phyloP scores from a whole-genome alignment of 257 asterid species.

The Gentiana macrophylla region DNA sequence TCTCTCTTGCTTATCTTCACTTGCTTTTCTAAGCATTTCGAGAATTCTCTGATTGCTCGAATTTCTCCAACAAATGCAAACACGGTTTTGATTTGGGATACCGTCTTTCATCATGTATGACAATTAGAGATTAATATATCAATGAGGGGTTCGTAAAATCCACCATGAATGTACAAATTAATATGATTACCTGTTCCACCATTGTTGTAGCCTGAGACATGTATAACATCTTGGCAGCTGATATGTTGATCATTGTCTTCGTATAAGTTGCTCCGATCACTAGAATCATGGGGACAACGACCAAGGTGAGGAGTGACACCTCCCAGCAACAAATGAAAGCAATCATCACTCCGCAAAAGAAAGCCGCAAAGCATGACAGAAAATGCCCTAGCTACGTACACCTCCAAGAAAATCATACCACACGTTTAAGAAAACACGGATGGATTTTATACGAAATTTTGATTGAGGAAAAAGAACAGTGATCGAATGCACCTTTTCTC shows the following conservation, averaged over 20 bases:
- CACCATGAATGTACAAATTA: neutral
- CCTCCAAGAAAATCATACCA: neutral
- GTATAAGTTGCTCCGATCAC: constrained; percentile 58
- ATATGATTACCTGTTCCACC: constrained; percentile 58
- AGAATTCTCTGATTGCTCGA: constrained; percentile 43
- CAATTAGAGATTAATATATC: constrained; percentile 1
- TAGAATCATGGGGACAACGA: constrained; percentile 65
- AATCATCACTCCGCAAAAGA: constrained; percentile 57
- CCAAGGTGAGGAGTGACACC: constrained; percentile 62
- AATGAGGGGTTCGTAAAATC: constrained; percentile 8
- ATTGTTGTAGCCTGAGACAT: constrained; percentile 63
- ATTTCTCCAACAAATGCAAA: constrained; percentile 75
- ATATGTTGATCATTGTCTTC: constrained; percentile 53
- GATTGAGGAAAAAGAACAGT: neutral
- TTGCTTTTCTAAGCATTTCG: constrained; percentile 51
- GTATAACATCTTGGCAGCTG: constrained; percentile 45
- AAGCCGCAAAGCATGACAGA: constrained; percentile 60
- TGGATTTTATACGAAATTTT: neutral
- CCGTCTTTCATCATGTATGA: constrained; percentile 30
- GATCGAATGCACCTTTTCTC: constrained; percentile 45
- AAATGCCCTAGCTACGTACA: constrained; percentile 63
- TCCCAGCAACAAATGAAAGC: constrained; percentile 77
- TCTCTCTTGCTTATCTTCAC: constrained; percentile 35
- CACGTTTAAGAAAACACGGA: no score
- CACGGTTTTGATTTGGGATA: constrained; percentile 79